phyloP scores from a whole-genome alignment of 2,329 filamentous ascomycete species.

The Didymella keratinophila region DNA sequence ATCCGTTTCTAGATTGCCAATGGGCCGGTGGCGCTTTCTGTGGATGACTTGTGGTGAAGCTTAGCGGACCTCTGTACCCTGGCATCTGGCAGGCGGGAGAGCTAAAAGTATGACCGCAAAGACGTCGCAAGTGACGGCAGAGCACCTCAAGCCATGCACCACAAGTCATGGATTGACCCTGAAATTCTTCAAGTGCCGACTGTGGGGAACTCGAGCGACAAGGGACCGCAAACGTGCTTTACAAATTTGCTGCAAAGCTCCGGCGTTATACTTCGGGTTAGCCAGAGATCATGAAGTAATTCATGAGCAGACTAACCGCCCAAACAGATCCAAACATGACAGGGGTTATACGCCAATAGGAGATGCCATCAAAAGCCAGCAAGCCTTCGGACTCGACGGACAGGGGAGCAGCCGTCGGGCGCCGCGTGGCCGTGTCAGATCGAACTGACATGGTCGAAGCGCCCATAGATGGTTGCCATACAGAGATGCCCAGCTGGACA shows the following conservation, averaged over 20 bases:
- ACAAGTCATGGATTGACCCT: conserved; percentile 15
- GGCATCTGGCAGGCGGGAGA: conserved; percentile 12
- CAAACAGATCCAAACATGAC: conserved; percentile 21
- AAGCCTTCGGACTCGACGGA: conserved; percentile 11
- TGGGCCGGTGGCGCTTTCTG: conserved; percentile 46
- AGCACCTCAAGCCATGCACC: conserved; percentile 5
- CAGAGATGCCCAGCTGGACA: background rate
- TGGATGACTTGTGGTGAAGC: conserved; percentile 38
- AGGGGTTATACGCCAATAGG: conserved; percentile 17
- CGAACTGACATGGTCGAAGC: conserved; percentile 28
- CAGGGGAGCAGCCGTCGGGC: conserved; percentile 29
- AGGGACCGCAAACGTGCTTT: conserved; percentile 15
- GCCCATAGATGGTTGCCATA: conserved; percentile 5
- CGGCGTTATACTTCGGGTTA: conserved; percentile 19
- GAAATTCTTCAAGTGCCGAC: conserved; percentile 21
- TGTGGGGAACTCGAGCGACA: conserved; percentile 14
- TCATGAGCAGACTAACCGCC: conserved; percentile 14
- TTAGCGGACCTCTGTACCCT: conserved; percentile 38
- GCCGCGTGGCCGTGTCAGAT: conserved; percentile 40
- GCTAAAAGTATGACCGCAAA: conserved; percentile 14
- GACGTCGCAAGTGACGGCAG: conserved; percentile 11
- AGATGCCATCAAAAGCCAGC: conserved; percentile 6
- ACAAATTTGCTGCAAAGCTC: conserved; percentile 19
- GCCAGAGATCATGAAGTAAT: conserved; percentile 23
- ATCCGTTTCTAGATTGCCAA: conserved; percentile 44